Conservation (phyloP, 441 rosid genomes). For the Populus hybrid region DNA sequence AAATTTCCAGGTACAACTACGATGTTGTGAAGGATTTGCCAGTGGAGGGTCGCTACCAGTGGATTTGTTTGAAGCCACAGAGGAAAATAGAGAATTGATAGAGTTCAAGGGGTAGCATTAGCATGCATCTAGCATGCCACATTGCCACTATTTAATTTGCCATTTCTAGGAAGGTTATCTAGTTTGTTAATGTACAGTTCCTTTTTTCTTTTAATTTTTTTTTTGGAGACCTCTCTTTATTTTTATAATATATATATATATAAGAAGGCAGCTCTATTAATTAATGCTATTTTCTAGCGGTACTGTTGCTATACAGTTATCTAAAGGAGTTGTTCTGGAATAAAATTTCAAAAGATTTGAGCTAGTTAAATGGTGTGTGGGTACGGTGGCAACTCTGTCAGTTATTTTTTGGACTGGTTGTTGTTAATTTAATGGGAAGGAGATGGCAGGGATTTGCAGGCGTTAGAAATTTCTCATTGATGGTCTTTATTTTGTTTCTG, state of each 20-base stretch:
- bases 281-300: background rate
- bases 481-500: constrained; percentile 21
- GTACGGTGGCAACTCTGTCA: background rate
- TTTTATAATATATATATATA: background rate
- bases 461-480: constrained; percentile 1
- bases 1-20: constrained; percentile 57
- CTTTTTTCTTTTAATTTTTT: background rate
- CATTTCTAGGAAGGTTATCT: constrained; percentile 8
- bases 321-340: background rate
- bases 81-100: constrained; percentile 18
- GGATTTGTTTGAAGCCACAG: constrained; percentile 57
- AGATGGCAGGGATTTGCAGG: background rate
- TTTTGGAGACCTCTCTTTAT: background rate
- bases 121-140: constrained; percentile 20
- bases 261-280: constrained; percentile 1
- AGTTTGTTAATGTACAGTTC: constrained; percentile 26
- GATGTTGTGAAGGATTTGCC: constrained; percentile 67
- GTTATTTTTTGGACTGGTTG: constrained; percentile 9
- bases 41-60: constrained; percentile 72
- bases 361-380: constrained; percentile 1
- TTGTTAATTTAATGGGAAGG: background rate
- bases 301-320: background rate
- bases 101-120: constrained; percentile 32
- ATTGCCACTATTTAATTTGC: background rate
- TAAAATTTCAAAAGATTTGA: constrained; percentile 2